Base-by-base conservation (phyloP, 331 rosid species). In the Acacia concinna region DNA sequence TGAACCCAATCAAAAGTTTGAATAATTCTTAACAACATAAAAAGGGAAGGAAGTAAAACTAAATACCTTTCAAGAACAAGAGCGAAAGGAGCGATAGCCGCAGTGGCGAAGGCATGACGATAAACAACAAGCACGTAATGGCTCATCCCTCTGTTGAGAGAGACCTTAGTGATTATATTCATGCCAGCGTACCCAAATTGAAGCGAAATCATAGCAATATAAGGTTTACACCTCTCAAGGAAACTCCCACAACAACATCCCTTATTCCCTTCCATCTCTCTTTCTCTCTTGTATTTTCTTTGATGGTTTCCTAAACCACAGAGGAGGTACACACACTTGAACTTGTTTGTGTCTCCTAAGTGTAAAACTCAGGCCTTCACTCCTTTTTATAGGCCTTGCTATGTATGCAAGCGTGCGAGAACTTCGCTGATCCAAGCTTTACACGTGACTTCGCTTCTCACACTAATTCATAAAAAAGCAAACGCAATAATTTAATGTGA, bases 121-220 rank as follows among this genome's bases (percentile, higher is more conserved):
- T 96, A 96, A 25, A 91, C 99, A 28, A 96, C 99, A 57, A 96
- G 99, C 28, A 93, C 99, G 69, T 91, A 96, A 83, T 96, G 99
- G 69, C 98, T 96, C 99, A 96, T 96, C 54, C 99, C 99, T 15
- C 98, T 82, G 86, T 90, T 96, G 71, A 96, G 97, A 4, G 99
- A 96, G 6, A 96, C 97, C 66, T 96, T 96, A 2, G 99, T 84
- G 80, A 96, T 93, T 78, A 96, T 93, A 79, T 90, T 96, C 99
- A 96, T 96, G 0, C 98, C 99, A 0, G 99, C 99, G 12, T 91
- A 96, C 11, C 99, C 99, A 8, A 96, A 96, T 77, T 96, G 99
- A 18, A 96, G 83, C 3, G 93, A 90, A 57, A 93, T 89, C 97
- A 96, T 96, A 17, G 99, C 99, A 84, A 86, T 84, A 79, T 88